These are phyloP conservation scores for Linderina pennispora DNA, from an alignment of 192 early-diverging fungal genomes.

Conservation along the genomic window DNA sequence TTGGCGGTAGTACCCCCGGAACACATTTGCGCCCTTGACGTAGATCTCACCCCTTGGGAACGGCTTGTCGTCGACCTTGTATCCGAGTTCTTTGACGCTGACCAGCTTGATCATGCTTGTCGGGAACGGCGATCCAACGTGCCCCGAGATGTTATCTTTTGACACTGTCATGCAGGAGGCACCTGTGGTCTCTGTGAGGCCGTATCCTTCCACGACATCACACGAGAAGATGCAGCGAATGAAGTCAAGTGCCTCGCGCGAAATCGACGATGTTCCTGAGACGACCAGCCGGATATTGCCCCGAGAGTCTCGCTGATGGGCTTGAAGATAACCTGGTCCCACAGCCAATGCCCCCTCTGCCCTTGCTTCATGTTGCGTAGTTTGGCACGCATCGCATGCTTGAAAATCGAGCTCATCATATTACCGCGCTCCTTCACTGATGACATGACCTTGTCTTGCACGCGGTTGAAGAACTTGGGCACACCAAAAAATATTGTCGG, in stretches of 20 bases:
- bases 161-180: slow-evolving; percentile 47
- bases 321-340: slow-evolving; percentile 84
- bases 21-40: slow-evolving; percentile 73
- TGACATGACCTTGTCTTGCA: slow-evolving; percentile 72
- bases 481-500: slow-evolving; percentile 78
- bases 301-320: slow-evolving; percentile 65
- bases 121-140: slow-evolving; percentile 66
- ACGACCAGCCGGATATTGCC: slow-evolving; percentile 73
- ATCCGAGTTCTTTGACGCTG: slow-evolving; percentile 84
- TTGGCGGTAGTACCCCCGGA: slow-evolving; percentile 84
- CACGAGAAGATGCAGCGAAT: slow-evolving; percentile 76
- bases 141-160: slow-evolving; percentile 61
- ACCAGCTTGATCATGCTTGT: slow-evolving; percentile 81
- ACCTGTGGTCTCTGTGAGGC: slow-evolving; percentile 79
- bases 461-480: slow-evolving; percentile 80
- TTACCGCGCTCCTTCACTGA: slow-evolving; percentile 61
- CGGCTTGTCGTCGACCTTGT: slow-evolving; percentile 75
- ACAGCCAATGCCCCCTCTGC: slow-evolving; percentile 66
- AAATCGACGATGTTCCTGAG: slow-evolving; percentile 80
- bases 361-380: slow-evolving; percentile 51
- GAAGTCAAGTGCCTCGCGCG: slow-evolving; percentile 78
- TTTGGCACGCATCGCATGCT: slow-evolving; percentile 46
- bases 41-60: slow-evolving; percentile 85
- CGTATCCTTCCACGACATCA: slow-evolving; percentile 83
- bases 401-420: slow-evolving; percentile 50